Conservation (phyloP, 1,139 yeast genomes). For the Kazachstania sp. region DNA sequence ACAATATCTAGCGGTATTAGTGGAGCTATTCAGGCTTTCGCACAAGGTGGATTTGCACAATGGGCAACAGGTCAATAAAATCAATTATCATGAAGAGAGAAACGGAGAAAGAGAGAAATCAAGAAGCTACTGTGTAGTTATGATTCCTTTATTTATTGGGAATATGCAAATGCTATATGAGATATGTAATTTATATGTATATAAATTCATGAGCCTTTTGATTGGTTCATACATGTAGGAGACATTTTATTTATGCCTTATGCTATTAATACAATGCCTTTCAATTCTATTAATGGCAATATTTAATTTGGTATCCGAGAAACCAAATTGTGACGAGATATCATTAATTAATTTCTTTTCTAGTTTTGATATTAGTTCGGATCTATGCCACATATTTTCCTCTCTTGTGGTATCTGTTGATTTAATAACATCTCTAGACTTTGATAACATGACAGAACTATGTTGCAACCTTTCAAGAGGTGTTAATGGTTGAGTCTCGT, state of each 20-base stretch:
- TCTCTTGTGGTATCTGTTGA: background rate
- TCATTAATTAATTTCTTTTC: constrained; percentile 12
- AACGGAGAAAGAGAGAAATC: too few relatives aligned
- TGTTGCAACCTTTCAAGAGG: constrained; percentile 21
- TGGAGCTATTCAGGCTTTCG: constrained; percentile 27
- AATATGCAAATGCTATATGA: background rate
- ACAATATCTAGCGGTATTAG: constrained; percentile 19
- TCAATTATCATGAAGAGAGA: too few relatives aligned
- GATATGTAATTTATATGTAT: background rate
- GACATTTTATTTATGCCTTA: background rate
- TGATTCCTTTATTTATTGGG: background rate
- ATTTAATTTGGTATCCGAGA: constrained; percentile 12
- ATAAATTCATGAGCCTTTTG: background rate
- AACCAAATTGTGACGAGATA: constrained; percentile 13
- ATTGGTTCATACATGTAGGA: background rate
- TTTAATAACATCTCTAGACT: constrained; percentile 1
- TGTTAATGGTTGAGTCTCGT: constrained; percentile 2
- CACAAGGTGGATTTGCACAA: constrained; percentile 26
- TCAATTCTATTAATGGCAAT: constrained; percentile 11
- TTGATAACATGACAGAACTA: constrained; percentile 10
- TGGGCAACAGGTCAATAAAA: constrained; percentile 30
- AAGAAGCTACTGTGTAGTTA: too few relatives aligned
- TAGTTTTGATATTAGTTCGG: constrained; percentile 8
- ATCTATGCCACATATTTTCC: constrained; percentile 1
- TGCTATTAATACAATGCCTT: constrained; percentile 6